A percentile compares a stretch with the other conserved stretches of the same genome.
Evolutionary conservation across 768 basidiomycete genomes (phyloP).

Genomic region (Glaciozyma martinii): DNA sequence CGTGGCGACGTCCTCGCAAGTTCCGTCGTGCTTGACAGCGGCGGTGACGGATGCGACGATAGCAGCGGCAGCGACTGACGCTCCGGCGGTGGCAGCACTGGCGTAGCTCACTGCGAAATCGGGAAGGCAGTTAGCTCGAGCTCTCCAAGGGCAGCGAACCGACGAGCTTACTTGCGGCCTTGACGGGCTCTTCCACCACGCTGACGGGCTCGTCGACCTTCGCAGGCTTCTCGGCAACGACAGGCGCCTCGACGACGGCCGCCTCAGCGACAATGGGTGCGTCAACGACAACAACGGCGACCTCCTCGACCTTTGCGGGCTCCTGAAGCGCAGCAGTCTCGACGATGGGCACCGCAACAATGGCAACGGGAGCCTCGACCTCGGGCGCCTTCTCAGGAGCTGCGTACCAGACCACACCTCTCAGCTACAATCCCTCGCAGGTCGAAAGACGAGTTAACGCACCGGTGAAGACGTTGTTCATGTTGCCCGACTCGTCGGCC

Average conservation of each 20-base stretch:
- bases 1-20: too few relatives aligned
- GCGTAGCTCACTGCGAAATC: too few relatives aligned
- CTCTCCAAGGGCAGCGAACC: neutral
- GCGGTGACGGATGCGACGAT: neutral
- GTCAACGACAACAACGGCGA: neutral
- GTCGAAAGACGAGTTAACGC: neutral
- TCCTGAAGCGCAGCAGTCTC: neutral
- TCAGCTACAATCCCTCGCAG: neutral
- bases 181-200: neutral
- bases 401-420: neutral
- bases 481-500: conserved; percentile 53
- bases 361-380: neutral
- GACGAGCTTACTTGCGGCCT: neutral
- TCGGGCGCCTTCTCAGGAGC: neutral
- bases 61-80: neutral
- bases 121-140: neutral
- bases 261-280: neutral
- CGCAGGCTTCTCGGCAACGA: neutral
- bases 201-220: neutral
- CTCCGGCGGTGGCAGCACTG: too few relatives aligned
- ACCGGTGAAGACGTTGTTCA: conserved; percentile 54
- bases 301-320: neutral
- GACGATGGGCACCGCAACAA: too few relatives aligned
- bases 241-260: neutral
- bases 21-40: too few relatives aligned